Evolutionary conservation across 2,329 filamentous ascomycete species (phyloP).

Genomic region (Acrocalymma vagum): DNA sequence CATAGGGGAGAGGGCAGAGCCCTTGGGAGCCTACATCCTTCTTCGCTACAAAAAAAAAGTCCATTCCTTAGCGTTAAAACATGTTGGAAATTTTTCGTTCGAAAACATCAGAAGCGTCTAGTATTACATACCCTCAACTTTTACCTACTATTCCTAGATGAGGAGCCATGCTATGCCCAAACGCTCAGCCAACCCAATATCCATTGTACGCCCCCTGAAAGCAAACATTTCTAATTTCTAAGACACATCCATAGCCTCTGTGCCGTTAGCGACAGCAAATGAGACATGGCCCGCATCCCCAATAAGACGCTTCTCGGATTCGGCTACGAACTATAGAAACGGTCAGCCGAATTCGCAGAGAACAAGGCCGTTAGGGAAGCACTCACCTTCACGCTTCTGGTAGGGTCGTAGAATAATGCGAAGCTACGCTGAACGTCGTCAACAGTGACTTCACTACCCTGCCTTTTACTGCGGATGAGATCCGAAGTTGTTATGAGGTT

Average conservation of each 20-base stretch:
- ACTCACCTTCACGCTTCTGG: constrained; percentile 76
- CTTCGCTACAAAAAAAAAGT: too few relatives aligned
- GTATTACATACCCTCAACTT: constrained; percentile 24
- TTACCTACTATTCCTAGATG: constrained; percentile 15
- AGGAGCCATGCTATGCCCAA: constrained; percentile 27
- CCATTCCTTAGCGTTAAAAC: too few relatives aligned
- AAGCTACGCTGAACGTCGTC: constrained; percentile 94
- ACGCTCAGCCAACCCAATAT: constrained; percentile 29
- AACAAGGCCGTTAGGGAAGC: background rate
- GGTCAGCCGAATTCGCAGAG: constrained; percentile 25
- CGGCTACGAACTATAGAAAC: constrained; percentile 72
- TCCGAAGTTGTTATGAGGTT: constrained; percentile 97
- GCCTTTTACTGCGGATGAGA: constrained; percentile 85
- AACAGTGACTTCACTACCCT: constrained; percentile 81
- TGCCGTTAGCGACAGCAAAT: constrained; percentile 65
- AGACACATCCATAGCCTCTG: constrained; percentile 75
- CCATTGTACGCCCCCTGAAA: constrained; percentile 28
- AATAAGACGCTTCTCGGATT: constrained; percentile 93
- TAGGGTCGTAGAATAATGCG: constrained; percentile 90
- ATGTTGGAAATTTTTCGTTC: too few relatives aligned
- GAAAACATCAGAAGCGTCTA: too few relatives aligned
- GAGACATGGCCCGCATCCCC: constrained; percentile 84
- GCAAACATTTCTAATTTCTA: constrained; percentile 44
- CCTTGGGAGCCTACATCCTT: too few relatives aligned
- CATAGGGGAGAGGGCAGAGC: too few relatives aligned